Base-by-base conservation (phyloP, 106 monocot genomes). In the Acorus calamus region DNA sequence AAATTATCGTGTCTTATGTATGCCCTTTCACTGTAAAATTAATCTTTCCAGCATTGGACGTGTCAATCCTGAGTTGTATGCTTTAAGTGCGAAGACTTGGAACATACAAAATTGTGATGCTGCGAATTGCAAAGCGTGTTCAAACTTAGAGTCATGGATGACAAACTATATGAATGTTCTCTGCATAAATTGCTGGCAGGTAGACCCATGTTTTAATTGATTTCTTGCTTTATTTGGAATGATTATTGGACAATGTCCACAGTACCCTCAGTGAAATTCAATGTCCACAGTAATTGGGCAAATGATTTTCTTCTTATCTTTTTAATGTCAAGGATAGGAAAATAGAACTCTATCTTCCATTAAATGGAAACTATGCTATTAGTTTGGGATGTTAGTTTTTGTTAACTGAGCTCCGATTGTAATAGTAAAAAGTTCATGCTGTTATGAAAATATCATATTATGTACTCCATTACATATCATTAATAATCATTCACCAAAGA, bases 101-200 rank as follows among this genome's bases (percentile, higher is more conserved):
- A 74, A 83, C 28, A 53, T n/a, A 42, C 51, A 60, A 59, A 69
- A 49, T 63, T 46, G 11, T 42, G 14, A 42, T 51, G 14, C 60
- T 28, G 57, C 56, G 60, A 48, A 49, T 69, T 60, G 58, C 50
- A 66, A 69, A 10, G 52, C 59, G 55, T 50, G 42, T 43, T 81
- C 85, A 65, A 66, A 68, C 71, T 71, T 87, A 71, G 83, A 79
- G 58, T 63, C 66, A 66, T 98, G 98, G 98, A 92, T 79, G 75
- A 66, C 75, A 66, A 85, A 77, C 55, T 98, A 88, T 79, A 75
- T 63, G 51, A 72, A 79, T 61, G 72, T 63, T 73, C 85, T 98
- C 53, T 92, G 98, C 62, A 57, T 92, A 62, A 98, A 98, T 72
- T 70, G 67, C 66, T 92, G 98, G 98, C 98, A 96, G 90, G 96